Percentiles rank a stretch among this genome's conserved stretches.
Evolutionary conservation across 345 rosid species (phyloP).

Genomic region (Aquilaria malaccensis): DNA sequence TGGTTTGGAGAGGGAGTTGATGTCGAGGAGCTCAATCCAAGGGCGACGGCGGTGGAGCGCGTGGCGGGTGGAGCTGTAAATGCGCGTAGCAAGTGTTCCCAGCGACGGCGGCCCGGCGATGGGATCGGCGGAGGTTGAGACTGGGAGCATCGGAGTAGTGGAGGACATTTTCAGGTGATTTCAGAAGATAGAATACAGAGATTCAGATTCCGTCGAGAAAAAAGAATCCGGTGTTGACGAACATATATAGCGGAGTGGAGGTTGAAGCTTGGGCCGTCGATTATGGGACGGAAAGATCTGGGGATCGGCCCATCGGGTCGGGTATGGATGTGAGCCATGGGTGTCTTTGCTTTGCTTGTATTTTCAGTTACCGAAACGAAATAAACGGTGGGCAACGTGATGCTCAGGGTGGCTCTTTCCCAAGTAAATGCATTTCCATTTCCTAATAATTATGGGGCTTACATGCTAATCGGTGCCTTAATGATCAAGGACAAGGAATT

Average conservation of each 20-base stretch:
- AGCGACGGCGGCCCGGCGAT: background rate
- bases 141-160: conserved; percentile 10
- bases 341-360: conserved; percentile 3
- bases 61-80: conserved; percentile 16
- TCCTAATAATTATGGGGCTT: too few species aligned
- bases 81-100: conserved; percentile 19
- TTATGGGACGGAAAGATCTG: background rate
- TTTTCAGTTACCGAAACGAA: background rate
- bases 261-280: background rate
- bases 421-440: conserved; percentile 7
- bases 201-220: background rate
- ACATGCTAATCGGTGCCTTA: too few species aligned
- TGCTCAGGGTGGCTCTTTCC: background rate
- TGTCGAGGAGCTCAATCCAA: conserved; percentile 38
- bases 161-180: background rate
- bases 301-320: background rate
- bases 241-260: background rate
- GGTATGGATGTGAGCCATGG: background rate
- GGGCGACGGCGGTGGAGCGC: conserved; percentile 31
- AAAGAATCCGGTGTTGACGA: background rate
- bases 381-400: conserved; percentile 5
- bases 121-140: background rate
- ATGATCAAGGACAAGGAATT: too few species aligned
- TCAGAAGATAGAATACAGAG: background rate
- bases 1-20: conserved; percentile 33